Evolutionary conservation across 305 asterid species (phyloP), one percentile per base, ranked within the genome.

Genomic region (Fraxinus paxiana): DNA sequence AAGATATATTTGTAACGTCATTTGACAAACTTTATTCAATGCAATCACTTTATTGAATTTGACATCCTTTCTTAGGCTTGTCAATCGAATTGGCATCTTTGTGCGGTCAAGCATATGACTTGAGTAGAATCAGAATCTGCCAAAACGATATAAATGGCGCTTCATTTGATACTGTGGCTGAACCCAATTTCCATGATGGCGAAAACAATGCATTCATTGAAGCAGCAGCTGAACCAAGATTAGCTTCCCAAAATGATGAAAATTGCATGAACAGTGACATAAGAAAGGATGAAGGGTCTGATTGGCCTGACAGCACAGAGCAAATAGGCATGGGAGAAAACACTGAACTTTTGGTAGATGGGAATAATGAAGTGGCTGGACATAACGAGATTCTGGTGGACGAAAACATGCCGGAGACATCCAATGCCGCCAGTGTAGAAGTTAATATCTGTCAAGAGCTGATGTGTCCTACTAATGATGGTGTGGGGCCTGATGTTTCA

Each of bases 31-130:
- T 9, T 72, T 46, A 78, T 76, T 48, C 73, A 0, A 59, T 69
- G 15, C 73, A n/a, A 34, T 71, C 46, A 1, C 31, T 65, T 78
- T 8, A 67, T 28, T 81, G 63, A 73, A 43, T 79, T 85, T 76
- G 71, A 76, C 84, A 24, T 78, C 63, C 73, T 81, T 85, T 77
- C 84, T 74, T 88, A 96, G 99, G 94, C 76, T 80, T 90, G 85
- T 88, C 98, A 7, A 75, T 30, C 56, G 92, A 86, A 84, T 87
- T 96, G 91, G 77, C 84, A 76, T 87, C 93, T 84, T 83, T 92
- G 87, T 92, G 89, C 82, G 81, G 87, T 84, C 90, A 83, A 80
- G 81, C 78, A 67, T 78, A 82, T 86, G 96, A 96, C 90, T 85
- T 94, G 86, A 89, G 88, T 80, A 80, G 87, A 74, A 89, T 90